Conservation (phyloP, 1,139 yeast species). For the Hemisphaericaspora xylanilytica region DNA sequence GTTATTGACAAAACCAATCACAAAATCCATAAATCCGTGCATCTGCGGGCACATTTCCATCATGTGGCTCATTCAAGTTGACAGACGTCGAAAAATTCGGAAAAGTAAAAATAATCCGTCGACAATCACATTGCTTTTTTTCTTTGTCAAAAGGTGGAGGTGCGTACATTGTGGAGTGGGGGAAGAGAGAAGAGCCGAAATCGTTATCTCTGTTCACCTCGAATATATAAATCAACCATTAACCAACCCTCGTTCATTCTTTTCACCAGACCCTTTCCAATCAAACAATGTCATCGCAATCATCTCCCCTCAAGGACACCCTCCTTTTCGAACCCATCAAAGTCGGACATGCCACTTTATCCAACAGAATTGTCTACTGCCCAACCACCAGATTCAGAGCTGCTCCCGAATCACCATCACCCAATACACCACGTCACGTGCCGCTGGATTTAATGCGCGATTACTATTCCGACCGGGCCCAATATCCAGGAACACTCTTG, state of each 20-base stretch:
- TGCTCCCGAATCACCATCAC: slow-evolving; percentile 18
- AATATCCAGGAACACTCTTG: slow-evolving; percentile 53
- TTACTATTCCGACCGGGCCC: slow-evolving; percentile 55
- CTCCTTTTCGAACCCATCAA: slow-evolving; percentile 49
- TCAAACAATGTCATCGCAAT: slow-evolving; percentile 6
- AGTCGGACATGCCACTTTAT: slow-evolving; percentile 37
- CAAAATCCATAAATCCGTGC: background rate
- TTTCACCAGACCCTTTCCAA: background rate
- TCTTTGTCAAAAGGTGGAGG: background rate
- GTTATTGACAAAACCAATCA: background rate
- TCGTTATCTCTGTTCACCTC: no score
- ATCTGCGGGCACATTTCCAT: background rate
- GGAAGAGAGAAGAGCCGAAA: no score
- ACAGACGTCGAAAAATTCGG: background rate
- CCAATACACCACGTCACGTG: slow-evolving; percentile 19
- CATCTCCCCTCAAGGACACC: slow-evolving; percentile 16
- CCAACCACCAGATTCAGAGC: slow-evolving; percentile 59
- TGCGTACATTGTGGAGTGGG: background rate
- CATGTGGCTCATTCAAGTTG: background rate
- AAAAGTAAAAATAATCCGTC: background rate
- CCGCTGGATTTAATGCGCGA: slow-evolving; percentile 47
- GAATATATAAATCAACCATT: background rate
- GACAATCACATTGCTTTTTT: background rate
- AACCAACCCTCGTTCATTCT: background rate
- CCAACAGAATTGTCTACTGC: slow-evolving; percentile 48